phyloP scores from a whole-genome alignment of 208 protist genomes.

The Acanthamoeba royreba region DNA sequence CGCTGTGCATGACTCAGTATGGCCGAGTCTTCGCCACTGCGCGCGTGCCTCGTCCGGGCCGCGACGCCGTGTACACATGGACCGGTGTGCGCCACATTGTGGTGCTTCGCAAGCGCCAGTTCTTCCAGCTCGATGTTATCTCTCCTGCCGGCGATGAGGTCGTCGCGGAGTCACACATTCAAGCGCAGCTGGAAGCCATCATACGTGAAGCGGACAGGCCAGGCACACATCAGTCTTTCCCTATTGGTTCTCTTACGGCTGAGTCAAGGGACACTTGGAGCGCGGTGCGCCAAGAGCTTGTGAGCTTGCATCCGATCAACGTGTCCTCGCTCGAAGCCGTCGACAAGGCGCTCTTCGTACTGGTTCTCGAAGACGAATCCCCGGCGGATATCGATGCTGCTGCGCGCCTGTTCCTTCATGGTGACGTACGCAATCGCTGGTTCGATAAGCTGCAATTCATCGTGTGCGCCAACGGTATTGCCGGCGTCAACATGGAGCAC shows the following conservation, averaged over 20 bases:
- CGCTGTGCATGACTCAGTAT: conserved; percentile 17
- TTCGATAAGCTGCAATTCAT: conserved; percentile 46
- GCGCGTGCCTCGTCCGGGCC: neutral
- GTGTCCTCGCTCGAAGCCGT: neutral
- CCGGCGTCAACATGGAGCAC: conserved; percentile 48
- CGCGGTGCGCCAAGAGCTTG: neutral
- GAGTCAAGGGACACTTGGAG: neutral
- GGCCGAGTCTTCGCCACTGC: neutral
- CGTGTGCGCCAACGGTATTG: neutral
- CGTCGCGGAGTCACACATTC: neutral
- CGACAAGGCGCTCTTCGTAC: conserved; percentile 25
- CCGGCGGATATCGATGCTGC: neutral
- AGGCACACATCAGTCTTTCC: neutral
- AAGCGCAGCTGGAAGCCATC: neutral
- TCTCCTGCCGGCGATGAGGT: neutral
- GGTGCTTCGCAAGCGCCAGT: neutral
- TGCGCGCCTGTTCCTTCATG: neutral
- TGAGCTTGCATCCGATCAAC: neutral
- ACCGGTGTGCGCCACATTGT: conserved; percentile 11
- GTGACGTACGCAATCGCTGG: neutral
- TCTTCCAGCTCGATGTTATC: conserved; percentile 4
- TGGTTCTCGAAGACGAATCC: conserved; percentile 23
- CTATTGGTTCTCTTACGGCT: neutral
- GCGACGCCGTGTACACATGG: neutral
- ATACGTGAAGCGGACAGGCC: neutral